Base-by-base conservation (phyloP, 441 rosid genomes). In the Adansonia madagascariensis region DNA sequence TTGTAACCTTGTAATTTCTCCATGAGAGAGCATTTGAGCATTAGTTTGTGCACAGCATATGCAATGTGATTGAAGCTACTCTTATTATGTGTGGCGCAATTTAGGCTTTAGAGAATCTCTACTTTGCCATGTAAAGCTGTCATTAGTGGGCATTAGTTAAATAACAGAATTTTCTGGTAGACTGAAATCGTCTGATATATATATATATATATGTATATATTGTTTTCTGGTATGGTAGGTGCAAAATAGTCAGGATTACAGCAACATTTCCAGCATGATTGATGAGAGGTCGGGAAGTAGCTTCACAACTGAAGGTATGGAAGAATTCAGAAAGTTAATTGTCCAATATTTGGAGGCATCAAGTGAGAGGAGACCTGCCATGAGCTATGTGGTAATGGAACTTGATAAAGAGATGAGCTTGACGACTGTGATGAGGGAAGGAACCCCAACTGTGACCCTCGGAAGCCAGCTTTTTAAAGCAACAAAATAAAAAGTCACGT, bases 371-470 rank as follows among this genome's bases (percentile, higher is more conserved):
- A 85, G 92, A 78, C 91, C 92, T 20, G 76, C 77, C 0, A 88
- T 89, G 92, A 84, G 80, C 78, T 20, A 83, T 73, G 90, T 89
- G 73, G 88, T 88, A 78, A 81, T 65, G 80, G 93, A 91, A 69
- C 85, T 91, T 44, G 90, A 89, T 46, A 87, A 85, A 50, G 95
- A 91, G 83, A 89, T 86, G 86, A 88, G 84, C 81, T 85, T 87
- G 83, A 91, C 93, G 1, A 89, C 90, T 71, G 81, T 89, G 10
- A 87, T 91, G 89, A 89, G 90, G 47, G 93, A 87, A 84, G 91
- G 90, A 77, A 86, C 86, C 77, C 91, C 93, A 15, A 84, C 80
- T 8, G 91, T 91, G 81, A 87, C 82, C 39, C 92, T 85, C 39
- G 93, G 95, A 78, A 91, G 95, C 82, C 92, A 89, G 67, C 85